Base-by-base conservation (phyloP, 1,284 basidiomycete species). In the Coniferiporia sulphurascens region DNA sequence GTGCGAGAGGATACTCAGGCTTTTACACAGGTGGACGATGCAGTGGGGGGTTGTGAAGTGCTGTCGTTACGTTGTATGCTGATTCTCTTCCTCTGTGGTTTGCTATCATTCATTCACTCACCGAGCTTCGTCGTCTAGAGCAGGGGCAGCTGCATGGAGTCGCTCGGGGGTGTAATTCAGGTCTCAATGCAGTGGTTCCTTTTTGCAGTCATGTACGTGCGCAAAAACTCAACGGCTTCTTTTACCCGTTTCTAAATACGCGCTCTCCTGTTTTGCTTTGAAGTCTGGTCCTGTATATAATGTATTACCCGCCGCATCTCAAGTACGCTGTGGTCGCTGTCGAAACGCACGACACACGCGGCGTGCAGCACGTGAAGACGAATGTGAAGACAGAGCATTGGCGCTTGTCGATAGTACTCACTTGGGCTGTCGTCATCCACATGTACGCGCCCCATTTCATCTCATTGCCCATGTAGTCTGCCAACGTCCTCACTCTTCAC, bases 41-140 rank as follows among this genome's bases (percentile, higher is more conserved):
- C 94, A 98, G 70, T 98, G 92, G 84, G 84, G 86, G 0, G 77
- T 93, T 51, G 81, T 98, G 55, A 82, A 79, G 56, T 98, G 95
- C 71, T 98, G 95, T 72, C 74, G 76, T 32, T 77, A 84, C 53
- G 71, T 92, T 34, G 93, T 93, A 58, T 65, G 90, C 79, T 2
- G 0, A n/a, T 45, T 21, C 8, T 34, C 4, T 32, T 27, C 35
- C 48, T 50, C 22, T 9, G 55, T 46, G 3, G 12, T n/a, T 15
- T 12, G 27, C 27, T 27, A 27, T 27, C 27, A 3, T 27, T 27
- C 27, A 3, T 27, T 27, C 27, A 27, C 27, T 27, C 27, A 27
- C 27, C 5, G 27, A 27, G 5, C 27, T 27, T 27, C 27, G 27
- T 27, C 27, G 27, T 27, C 61, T 41, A 93, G 92, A 83, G 79